Evolutionary conservation across 306 rosid species (phyloP).

Genomic region (Sphenostylis stenocarpa): DNA sequence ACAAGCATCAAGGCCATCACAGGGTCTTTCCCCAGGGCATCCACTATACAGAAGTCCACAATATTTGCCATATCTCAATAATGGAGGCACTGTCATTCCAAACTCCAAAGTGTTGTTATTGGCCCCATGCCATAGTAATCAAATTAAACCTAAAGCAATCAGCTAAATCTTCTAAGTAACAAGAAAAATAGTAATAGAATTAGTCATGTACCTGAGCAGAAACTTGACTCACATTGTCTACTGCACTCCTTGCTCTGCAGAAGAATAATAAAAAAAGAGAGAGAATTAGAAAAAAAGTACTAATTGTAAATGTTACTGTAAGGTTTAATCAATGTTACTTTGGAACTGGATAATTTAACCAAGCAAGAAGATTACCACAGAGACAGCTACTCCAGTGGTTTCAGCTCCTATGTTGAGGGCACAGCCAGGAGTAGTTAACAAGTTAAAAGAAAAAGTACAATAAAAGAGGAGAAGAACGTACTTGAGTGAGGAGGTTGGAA

Average conservation of each 20-base stretch:
- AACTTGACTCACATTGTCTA: slow-evolving; percentile 80
- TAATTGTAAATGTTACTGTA: too few species aligned
- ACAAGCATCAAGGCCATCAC: slow-evolving; percentile 93
- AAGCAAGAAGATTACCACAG: slow-evolving; percentile 49
- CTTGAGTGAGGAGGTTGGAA: slow-evolving; percentile 33
- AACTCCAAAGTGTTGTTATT: not conserved
- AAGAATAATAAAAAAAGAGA: not conserved
- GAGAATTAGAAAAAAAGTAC: not conserved
- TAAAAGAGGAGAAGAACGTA: slow-evolving; percentile 24
- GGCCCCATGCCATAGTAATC: not conserved
- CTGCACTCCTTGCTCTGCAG: slow-evolving; percentile 85
- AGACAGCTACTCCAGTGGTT: slow-evolving; percentile 55
- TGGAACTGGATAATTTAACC: not conserved
- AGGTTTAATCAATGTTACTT: too few species aligned
- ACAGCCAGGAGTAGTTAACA: slow-evolving; percentile 26
- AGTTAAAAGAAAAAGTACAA: slow-evolving; percentile 26
- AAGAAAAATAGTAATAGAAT: not conserved
- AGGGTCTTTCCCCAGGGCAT: slow-evolving; percentile 91
- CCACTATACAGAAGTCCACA: slow-evolving; percentile 92
- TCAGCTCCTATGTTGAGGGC: slow-evolving; percentile 82
- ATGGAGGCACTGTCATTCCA: slow-evolving; percentile 68
- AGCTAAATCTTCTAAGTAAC: not conserved
- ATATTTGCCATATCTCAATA: slow-evolving; percentile 88
- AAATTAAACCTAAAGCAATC: not conserved
- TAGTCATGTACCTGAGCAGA: slow-evolving; percentile 69